Base-by-base conservation (phyloP, 2,329 filamentous ascomycete genomes). In the Aspergillus sp. region DNA sequence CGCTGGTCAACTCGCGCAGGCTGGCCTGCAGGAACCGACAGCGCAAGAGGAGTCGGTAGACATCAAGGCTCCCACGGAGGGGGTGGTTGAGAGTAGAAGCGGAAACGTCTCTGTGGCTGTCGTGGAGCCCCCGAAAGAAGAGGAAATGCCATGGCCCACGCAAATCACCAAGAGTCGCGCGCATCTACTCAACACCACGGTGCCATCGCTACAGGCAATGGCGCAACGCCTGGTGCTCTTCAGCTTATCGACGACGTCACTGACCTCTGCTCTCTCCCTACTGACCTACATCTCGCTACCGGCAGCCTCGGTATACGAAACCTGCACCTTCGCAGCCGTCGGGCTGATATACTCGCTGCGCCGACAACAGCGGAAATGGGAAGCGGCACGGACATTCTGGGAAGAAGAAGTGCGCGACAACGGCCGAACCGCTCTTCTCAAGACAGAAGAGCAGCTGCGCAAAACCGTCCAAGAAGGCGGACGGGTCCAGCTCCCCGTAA, bases 171-270 rank as follows among this genome's bases (percentile, higher is more conserved):
- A 84, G 25, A 87, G 88, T 7, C 85, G 92, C n/a, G 78, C 82
- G 37, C 85, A 86, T 62, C 82, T 92, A 2, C 81, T 87, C 43
- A 76, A 81, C n/a, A 81, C 85, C 59, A 90, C 87, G 0, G 82
- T 92, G 2, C 87, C 88, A 2, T 84, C 87, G 1, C 78, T 93
- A 3, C 89, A 91, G 68, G 86, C 88, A 1, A 78, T 91, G 0
- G 88, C 89, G 1, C 89, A 93, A 73, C 85, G 82, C 56, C 83
- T 93, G 2, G 86, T 96, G 4, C 71, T 96, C 4, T 87, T 92
- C 67, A 90, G 90, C 0, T 76, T 91, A 0, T 88, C 87, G 52
- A 91, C 90, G 0, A 89, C 90, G 0, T 85, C 86, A 4, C 76
- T 90, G 3, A 83, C 84, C 1, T 79, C 81, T 11, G 82, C 82